These are phyloP conservation scores for Austroboletus niveus DNA, from an alignment of 1,284 basidiomycete species.

Conservation along the genomic window DNA sequence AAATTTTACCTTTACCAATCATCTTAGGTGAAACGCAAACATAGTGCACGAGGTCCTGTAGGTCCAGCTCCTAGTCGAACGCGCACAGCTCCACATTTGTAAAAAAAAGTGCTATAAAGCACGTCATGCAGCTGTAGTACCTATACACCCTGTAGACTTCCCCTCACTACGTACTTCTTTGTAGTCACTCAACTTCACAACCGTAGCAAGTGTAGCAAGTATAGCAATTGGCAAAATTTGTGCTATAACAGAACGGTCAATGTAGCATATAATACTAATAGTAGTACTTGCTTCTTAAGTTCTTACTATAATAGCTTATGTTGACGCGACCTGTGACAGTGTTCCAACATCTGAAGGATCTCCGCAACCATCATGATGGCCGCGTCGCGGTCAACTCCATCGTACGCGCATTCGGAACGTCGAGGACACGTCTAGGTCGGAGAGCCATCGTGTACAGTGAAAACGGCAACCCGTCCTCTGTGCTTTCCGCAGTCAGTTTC, in stretches of 20 bases:
- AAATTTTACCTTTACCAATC: background rate
- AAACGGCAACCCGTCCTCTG: slow-evolving; percentile 58
- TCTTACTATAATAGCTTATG: no score
- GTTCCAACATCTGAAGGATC: background rate
- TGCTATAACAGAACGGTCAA: no score
- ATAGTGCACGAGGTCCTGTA: slow-evolving; percentile 59
- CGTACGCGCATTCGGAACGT: slow-evolving; percentile 23
- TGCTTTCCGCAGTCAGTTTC: slow-evolving; percentile 54
- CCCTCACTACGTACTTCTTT: no score
- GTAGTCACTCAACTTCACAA: no score
- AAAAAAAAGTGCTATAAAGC: slow-evolving; percentile 9
- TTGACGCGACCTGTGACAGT: background rate
- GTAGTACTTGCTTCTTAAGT: no score
- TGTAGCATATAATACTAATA: no score
- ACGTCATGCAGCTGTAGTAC: no score
- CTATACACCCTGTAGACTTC: no score
- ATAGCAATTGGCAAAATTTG: no score
- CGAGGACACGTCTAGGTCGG: slow-evolving; percentile 30
- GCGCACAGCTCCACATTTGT: slow-evolving; percentile 35
- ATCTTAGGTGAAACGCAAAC: slow-evolving; percentile 68
- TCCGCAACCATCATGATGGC: background rate
- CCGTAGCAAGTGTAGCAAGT: no score
- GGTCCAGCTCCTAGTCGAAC: slow-evolving; percentile 57
- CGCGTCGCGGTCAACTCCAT: background rate
- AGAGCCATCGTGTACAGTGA: slow-evolving; percentile 65